Conservation (phyloP, 805 yeast species). For the Torulaspora maleeae region DNA sequence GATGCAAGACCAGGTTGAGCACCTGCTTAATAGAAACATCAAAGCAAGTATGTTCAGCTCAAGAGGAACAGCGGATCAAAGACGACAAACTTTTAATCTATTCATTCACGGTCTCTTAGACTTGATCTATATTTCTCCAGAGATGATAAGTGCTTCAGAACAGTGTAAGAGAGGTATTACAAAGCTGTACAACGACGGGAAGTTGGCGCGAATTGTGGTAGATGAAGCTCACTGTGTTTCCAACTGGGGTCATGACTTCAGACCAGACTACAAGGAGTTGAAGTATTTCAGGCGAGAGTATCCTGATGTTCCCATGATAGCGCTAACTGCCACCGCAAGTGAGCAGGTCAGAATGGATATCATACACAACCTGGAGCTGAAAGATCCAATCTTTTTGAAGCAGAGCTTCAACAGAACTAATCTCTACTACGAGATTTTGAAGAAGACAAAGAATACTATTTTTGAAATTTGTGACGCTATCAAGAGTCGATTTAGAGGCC, state of each 20-base stretch:
- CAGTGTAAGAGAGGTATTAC: constrained; percentile 62
- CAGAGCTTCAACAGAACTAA: constrained; percentile 93
- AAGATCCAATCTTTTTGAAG: constrained; percentile 59
- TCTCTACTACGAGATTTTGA: constrained; percentile 68
- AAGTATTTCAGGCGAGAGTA: constrained; percentile 65
- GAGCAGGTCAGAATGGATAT: constrained; percentile 85
- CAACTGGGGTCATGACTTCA: constrained; percentile 97
- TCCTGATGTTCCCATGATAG: constrained; percentile 87
- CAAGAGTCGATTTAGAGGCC: constrained; percentile 44
- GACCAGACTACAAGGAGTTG: constrained; percentile 89
- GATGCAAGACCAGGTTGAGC: constrained; percentile 96
- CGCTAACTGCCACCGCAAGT: constrained; percentile 95
- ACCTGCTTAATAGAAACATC: constrained; percentile 60
- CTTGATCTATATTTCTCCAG: constrained; percentile 86
- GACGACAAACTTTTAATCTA: constrained; percentile 54
- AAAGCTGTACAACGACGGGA: constrained; percentile 48
- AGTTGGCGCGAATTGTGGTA: constrained; percentile 80
- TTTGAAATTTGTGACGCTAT: constrained; percentile 60
- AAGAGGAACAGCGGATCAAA: constrained; percentile 57
- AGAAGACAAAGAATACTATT: constrained; percentile 52
- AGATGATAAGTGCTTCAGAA: constrained; percentile 76
- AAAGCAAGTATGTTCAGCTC: constrained; percentile 88
- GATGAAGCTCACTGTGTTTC: constrained; percentile 99
- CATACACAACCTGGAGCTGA: constrained; percentile 65
- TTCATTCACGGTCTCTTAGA: constrained; percentile 66